phyloP scores from a whole-genome alignment of 2,329 filamentous ascomycete species.

The Thelonectria rubi region DNA sequence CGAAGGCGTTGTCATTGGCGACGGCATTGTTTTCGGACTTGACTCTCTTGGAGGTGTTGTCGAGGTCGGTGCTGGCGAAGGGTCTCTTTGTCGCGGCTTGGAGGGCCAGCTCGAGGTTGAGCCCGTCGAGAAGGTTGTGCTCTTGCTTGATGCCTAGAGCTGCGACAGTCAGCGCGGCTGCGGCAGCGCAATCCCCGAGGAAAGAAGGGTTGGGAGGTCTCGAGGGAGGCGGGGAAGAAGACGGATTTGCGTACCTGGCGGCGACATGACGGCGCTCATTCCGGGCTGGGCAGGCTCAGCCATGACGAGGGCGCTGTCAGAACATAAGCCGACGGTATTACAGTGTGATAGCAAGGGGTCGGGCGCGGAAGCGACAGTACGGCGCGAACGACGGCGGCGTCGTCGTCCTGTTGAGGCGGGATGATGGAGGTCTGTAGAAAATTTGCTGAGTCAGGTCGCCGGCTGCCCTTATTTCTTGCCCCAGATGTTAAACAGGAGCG shows the following conservation, averaged over 20 bases:
- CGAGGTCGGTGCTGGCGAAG: conserved; percentile 45
- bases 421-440: conserved; percentile 51
- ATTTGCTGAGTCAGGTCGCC: conserved; percentile 53
- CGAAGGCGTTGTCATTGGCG: conserved; percentile 34
- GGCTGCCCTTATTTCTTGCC: conserved; percentile 54
- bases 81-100: conserved; percentile 51
- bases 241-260: conserved; percentile 46
- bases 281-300: conserved; percentile 53
- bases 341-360: conserved; percentile 29
- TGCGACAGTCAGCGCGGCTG: conserved; percentile 39
- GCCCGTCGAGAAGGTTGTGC: conserved; percentile 46
- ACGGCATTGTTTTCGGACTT: conserved; percentile 43
- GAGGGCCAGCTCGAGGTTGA: conserved; percentile 49
- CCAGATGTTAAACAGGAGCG: conserved; percentile 48
- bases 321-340: conserved; percentile 33
- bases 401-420: conserved; percentile 37
- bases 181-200: conserved; percentile 19
- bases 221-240: conserved; percentile 26
- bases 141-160: conserved; percentile 52
- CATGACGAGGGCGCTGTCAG: conserved; percentile 49
- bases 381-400: conserved; percentile 30
- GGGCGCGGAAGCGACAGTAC: conserved; percentile 33
- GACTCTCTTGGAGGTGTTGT: conserved; percentile 47
- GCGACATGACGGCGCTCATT: conserved; percentile 46
- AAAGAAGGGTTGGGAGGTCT: conserved; percentile 20